Conservation (phyloP, 371 early-diverging fungal genomes). For the Encephalitozoon cuniculi region DNA sequence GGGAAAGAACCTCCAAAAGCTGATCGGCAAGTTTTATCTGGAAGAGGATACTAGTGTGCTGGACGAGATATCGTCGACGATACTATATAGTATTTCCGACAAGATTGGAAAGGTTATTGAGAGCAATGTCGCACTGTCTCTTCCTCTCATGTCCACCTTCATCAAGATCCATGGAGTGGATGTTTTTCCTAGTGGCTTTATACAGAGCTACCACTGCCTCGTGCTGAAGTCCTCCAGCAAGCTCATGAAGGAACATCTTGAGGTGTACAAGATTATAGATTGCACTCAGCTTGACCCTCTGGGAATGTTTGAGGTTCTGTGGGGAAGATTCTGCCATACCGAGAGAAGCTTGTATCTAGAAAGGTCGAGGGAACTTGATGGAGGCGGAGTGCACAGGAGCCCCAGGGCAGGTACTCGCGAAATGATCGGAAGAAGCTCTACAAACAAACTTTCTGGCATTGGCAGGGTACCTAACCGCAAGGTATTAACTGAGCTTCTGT, state of each 20-base stretch:
- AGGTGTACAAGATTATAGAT: background rate
- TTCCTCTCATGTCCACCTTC: background rate
- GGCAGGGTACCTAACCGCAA: background rate
- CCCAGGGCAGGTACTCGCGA: background rate
- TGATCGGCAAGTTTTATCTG: constrained; percentile 7
- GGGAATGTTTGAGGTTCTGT: background rate
- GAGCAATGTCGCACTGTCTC: background rate
- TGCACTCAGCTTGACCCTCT: background rate
- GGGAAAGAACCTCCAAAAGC: background rate
- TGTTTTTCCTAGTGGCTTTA: background rate
- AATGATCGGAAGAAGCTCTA: background rate
- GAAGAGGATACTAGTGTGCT: constrained; percentile 16
- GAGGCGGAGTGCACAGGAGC: background rate
- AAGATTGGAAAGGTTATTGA: constrained; percentile 3
- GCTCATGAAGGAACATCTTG: background rate
- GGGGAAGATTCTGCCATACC: background rate
- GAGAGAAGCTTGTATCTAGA: background rate
- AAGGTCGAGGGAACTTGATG: background rate
- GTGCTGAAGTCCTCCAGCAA: background rate
- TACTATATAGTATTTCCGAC: background rate
- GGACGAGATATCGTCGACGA: background rate
- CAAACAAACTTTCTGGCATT: background rate
- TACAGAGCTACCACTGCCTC: background rate
- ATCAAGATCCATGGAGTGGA: background rate
- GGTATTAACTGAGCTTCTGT: constrained; percentile 8